Base-by-base conservation (phyloP, 1,284 basidiomycete species). In the Puccinia hordei region DNA sequence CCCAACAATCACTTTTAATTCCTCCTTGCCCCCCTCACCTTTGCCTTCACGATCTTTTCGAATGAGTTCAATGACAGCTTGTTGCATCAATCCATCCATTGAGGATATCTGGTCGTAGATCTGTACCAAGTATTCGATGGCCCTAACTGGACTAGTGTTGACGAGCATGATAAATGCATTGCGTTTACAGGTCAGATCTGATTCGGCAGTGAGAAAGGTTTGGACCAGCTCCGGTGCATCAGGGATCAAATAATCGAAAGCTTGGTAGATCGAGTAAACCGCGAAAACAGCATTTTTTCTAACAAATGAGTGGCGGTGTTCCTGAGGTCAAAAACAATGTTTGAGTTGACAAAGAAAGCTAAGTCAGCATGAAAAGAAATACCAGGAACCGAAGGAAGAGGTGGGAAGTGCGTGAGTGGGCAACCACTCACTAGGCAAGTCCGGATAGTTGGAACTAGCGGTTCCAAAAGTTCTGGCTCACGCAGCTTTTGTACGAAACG, bases 211-310 rank as follows among this genome's bases (percentile, higher is more conserved):
- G 71, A 99, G 91, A 90, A 99, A 99, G 8, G 95, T 96, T 85
- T 95, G 91, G 86, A 99, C 93, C 84, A 99, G 90, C 86, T 99
- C 97, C 0, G 96, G 93, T 0, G 94, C 97, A 85, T 99, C 97
- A 41, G 95, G 94, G 81, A 99, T 93, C 83, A 99, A 91, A 86
- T 94, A 89, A 85, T 98, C 95, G 85, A 95, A 94, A 86, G 93
- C 90, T 85, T 93, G 92, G 87, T 94, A 97, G 86, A 99, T 97
- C 79, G 93, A 90, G 87, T 92, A 96, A 73, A 98, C 89, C 59
- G 95, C 93, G 86, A 99, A 98, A 72, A 99, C 95, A 55, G 96
- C 97, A 85, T 98, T 98, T 88, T 99, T 99, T 85, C 96, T 91
- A 74, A 99, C 97, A 86, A 96, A 99, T 15, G 94, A 95, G 87